These are phyloP conservation scores for Aspergillus texensis DNA, from an alignment of 2,329 filamentous ascomycete genomes.

Conservation along the genomic window DNA sequence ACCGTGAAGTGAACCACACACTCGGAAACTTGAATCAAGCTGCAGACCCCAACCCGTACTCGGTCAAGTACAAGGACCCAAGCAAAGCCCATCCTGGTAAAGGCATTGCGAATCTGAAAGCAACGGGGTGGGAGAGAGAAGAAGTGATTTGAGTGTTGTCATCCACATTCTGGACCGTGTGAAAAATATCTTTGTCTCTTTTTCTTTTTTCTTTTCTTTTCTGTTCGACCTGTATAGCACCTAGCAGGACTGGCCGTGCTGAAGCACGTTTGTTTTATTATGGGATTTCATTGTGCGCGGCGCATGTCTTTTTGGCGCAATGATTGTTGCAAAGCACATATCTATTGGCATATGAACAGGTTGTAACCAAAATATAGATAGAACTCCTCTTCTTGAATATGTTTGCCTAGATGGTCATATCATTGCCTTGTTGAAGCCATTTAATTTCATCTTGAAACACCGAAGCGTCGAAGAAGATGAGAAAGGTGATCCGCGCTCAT, in stretches of 20 bases:
- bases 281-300: not conserved
- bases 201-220: not conserved
- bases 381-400: not conserved
- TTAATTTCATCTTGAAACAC: not conserved
- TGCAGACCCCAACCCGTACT: conserved; percentile 89
- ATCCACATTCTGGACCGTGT: not conserved
- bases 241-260: conserved; percentile 3
- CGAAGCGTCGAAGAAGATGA: not conserved
- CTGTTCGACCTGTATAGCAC: not conserved
- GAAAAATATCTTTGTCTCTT: not conserved
- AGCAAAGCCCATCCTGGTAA: conserved; percentile 69
- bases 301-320: not conserved
- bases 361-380: not conserved
- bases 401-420: not conserved
- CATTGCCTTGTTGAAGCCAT: not conserved
- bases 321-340: not conserved
- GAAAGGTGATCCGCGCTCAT: not conserved
- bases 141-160: conserved; percentile 67
- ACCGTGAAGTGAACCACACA: conserved; percentile 95
- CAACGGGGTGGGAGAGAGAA: conserved; percentile 77
- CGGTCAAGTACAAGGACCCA: conserved; percentile 75
- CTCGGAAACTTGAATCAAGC: conserved; percentile 83
- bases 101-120: conserved; percentile 64
- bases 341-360: not conserved
- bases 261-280: not conserved